phyloP scores from a whole-genome alignment of 1,284 basidiomycete species.

The Termitomyces sp. region DNA sequence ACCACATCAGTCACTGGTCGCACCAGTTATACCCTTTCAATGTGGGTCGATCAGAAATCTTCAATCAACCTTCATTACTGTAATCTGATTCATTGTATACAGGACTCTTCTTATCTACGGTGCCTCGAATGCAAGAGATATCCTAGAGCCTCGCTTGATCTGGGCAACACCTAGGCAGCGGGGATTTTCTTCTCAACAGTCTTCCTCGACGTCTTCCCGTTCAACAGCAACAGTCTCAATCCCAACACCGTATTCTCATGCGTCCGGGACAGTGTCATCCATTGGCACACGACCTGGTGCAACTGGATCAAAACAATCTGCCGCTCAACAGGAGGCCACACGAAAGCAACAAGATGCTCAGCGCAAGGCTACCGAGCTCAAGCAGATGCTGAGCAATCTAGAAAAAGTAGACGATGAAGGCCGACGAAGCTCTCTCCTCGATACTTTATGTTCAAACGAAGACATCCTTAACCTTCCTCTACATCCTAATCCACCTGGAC shows the following conservation, averaged over 20 bases:
- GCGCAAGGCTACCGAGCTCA: slow-evolving; percentile 60
- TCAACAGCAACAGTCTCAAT: slow-evolving; percentile 20
- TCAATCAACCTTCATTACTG: neutral
- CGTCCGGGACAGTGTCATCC: slow-evolving; percentile 14
- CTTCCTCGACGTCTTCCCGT: slow-evolving; percentile 20
- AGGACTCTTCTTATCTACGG: slow-evolving; percentile 74
- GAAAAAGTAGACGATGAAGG: slow-evolving; percentile 76
- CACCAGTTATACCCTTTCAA: slow-evolving; percentile 48
- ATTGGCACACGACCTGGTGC: slow-evolving; percentile 11
- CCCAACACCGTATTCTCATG: slow-evolving; percentile 3
- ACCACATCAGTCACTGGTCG: slow-evolving; percentile 35
- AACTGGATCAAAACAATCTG: slow-evolving; percentile 24
- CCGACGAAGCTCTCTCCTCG: slow-evolving; percentile 64
- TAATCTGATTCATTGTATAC: neutral
- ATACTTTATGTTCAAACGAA: slow-evolving; percentile 60
- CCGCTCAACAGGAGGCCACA: slow-evolving; percentile 45
- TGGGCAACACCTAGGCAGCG: slow-evolving; percentile 72
- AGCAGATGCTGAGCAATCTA: slow-evolving; percentile 56
- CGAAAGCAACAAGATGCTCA: slow-evolving; percentile 48
- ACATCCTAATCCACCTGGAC: slow-evolving; percentile 65
- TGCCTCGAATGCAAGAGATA: slow-evolving; percentile 46
- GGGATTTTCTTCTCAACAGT: slow-evolving; percentile 39
- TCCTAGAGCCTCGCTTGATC: slow-evolving; percentile 60
- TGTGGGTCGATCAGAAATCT: slow-evolving; percentile 36
- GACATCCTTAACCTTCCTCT: slow-evolving; percentile 65